Evolutionary conservation across 768 basidiomycete genomes (phyloP), one percentile per base, ranked within the genome.

Genomic region (Suillus subluteus): DNA sequence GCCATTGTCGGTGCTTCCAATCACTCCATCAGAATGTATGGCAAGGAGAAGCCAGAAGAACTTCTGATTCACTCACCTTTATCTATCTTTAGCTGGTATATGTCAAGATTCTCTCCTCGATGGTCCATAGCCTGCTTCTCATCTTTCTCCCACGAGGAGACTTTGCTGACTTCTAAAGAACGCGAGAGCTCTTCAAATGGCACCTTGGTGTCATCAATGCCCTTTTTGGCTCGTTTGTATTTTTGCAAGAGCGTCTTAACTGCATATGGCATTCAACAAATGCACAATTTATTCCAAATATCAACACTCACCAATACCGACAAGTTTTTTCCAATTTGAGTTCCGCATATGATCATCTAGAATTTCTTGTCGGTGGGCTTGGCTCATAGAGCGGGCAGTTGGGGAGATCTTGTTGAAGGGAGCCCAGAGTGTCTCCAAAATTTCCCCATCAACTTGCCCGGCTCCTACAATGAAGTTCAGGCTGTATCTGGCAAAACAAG

Each of bases 271-370:
- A 26, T 26, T 26, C 26, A 26, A 26, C 26, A 1, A 26, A 26
- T 26, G 2, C 2, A 2, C 26, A 26, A 2, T 26, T 26, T 1
- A 1, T 2, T 48, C 46, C 46, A 48, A 48, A 48, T 48, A 48
- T 48, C 5, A 11, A 11, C 2, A 46, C 65, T 55, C 35, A 74
- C 75, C 69, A 1, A 72, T 72, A 6, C 71, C 62, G 16, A 74
- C 67, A 5, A 74, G 65, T 48, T 79, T 80, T 43, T 77, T 77
- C 71, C 73, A 79, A 55, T 80, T 79, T 1, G 69, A 75, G 40
- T 80, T 74, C 11, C 66, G 67, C 77, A 79, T 79, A 41, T 74
- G 68, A 35, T 75, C 74, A 62, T 80, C 73, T 3, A 77, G 50
- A 59, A 75, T 48, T 62, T 81, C 79, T 4, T 72, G 65, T 0